A percentile compares a stretch with the other conserved stretches of the same genome.
Evolutionary conservation across 192 early-diverging fungal species (phyloP).

Genomic region (Umbelopsis vinacea): DNA sequence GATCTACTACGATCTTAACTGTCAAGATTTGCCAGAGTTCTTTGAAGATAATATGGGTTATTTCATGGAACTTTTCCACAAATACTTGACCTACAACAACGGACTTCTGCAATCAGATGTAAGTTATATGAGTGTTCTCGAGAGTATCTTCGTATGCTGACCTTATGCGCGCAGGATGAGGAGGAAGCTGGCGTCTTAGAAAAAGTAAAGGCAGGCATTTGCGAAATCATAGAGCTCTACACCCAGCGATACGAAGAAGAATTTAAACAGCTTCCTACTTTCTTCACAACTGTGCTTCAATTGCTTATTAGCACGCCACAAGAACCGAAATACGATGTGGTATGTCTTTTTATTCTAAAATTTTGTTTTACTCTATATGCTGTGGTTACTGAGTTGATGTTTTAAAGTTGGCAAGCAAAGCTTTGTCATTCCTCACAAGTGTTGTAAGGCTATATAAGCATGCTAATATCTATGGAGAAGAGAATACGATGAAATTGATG

Average conservation of each 20-base stretch:
- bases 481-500: constrained; percentile 75
- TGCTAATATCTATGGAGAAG: constrained; percentile 70
- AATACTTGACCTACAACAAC: constrained; percentile 86
- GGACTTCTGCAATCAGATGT: constrained; percentile 68
- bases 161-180: constrained; percentile 62
- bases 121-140: background rate
- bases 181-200: constrained; percentile 83
- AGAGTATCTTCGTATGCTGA: background rate
- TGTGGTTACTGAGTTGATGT: constrained; percentile 7
- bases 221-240: constrained; percentile 91
- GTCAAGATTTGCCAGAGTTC: constrained; percentile 95
- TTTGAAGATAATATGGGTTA: constrained; percentile 89
- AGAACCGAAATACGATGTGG: constrained; percentile 79
- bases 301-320: constrained; percentile 77
- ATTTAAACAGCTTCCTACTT: constrained; percentile 77
- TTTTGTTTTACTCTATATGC: background rate
- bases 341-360: constrained; percentile 39
- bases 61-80: constrained; percentile 86
- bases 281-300: constrained; percentile 88
- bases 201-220: constrained; percentile 91
- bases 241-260: constrained; percentile 91
- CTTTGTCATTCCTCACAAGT: constrained; percentile 87
- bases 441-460: constrained; percentile 81
- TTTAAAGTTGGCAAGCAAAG: constrained; percentile 81
- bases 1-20: constrained; percentile 95